phyloP scores from a whole-genome alignment of 768 basidiomycete genomes.

The Tricholoma flavovirens region DNA sequence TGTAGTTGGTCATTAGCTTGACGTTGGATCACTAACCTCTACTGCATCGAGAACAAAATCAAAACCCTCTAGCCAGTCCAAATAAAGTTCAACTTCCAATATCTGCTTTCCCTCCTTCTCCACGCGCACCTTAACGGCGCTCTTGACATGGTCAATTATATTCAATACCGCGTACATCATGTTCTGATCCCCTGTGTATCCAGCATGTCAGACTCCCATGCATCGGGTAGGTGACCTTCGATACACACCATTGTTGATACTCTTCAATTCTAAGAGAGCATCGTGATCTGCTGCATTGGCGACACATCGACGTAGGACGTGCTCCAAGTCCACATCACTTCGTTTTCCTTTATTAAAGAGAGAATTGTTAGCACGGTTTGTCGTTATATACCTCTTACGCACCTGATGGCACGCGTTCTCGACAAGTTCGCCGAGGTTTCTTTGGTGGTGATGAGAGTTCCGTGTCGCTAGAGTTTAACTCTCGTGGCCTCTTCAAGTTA shows the following conservation, averaged over 20 bases:
- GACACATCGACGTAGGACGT: slow-evolving; percentile 12
- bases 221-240: background rate
- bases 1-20: background rate
- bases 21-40: slow-evolving; percentile 23
- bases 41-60: slow-evolving; percentile 33
- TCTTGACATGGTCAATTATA: slow-evolving; percentile 29
- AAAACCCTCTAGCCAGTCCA: slow-evolving; percentile 35
- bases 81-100: slow-evolving; percentile 38
- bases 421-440: slow-evolving; percentile 13
- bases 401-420: slow-evolving; percentile 9
- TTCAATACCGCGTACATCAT: slow-evolving; percentile 21
- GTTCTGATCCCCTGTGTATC: slow-evolving; percentile 14
- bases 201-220: background rate
- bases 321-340: slow-evolving; percentile 14
- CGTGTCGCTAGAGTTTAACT: slow-evolving; percentile 16
- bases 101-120: slow-evolving; percentile 23
- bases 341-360: background rate
- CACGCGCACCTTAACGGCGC: slow-evolving; percentile 24
- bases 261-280: slow-evolving; percentile 14
- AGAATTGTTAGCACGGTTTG: background rate
- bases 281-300: slow-evolving; percentile 9
- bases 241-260: slow-evolving; percentile 13
- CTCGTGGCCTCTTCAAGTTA: background rate
- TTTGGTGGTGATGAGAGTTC: slow-evolving; percentile 11
- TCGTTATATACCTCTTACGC: background rate